These are phyloP conservation scores for Bryum argenteum DNA, from an alignment of 225 moss, liverwort and hornwort genomes.

Conservation along the genomic window DNA sequence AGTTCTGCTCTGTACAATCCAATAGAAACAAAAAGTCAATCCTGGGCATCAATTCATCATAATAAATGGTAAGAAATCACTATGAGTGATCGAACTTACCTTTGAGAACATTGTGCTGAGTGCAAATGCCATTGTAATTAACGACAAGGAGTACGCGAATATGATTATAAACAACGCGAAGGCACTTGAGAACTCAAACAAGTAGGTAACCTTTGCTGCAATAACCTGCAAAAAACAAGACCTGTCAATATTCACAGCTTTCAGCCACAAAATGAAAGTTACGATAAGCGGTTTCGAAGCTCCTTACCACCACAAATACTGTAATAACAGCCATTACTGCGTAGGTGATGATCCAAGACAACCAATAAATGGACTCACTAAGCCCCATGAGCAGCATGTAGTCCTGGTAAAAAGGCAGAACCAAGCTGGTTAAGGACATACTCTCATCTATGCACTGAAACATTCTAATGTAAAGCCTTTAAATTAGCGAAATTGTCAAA, in stretches of 20 bases:
- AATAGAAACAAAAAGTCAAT: conserved; percentile 23
- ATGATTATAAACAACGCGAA: conserved; percentile 69
- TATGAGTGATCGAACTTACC: conserved; percentile 40
- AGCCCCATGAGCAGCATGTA: conserved; percentile 90
- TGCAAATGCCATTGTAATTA: conserved; percentile 88
- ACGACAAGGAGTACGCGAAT: conserved; percentile 75
- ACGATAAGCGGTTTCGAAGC: conserved; percentile 16
- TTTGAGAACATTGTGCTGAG: conserved; percentile 81
- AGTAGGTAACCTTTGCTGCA: conserved; percentile 61
- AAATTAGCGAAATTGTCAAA: conserved; percentile 7
- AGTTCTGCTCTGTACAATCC: conserved; percentile 51
- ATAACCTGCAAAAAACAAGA: conserved; percentile 58
- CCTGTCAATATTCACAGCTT: conserved; percentile 5
- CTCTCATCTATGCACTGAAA: conserved; percentile 5
- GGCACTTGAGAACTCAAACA: conserved; percentile 68
- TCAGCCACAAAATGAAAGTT: conserved; percentile 29
- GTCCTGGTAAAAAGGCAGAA: conserved; percentile 54
- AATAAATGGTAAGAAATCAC: conserved; percentile 4
- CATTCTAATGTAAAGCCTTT: conserved; percentile 12
- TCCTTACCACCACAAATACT: conserved; percentile 70
- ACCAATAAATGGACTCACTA: conserved; percentile 88
- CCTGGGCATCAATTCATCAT: conserved; percentile 17
- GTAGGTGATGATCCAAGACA: conserved; percentile 80
- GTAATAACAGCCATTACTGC: conserved; percentile 75
- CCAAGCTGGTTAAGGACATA: conserved; percentile 13